Evolutionary conservation across 2,329 filamentous ascomycete genomes (phyloP), one percentile per base, ranked within the genome.

Genomic region (Phyllosticta ampelicida): DNA sequence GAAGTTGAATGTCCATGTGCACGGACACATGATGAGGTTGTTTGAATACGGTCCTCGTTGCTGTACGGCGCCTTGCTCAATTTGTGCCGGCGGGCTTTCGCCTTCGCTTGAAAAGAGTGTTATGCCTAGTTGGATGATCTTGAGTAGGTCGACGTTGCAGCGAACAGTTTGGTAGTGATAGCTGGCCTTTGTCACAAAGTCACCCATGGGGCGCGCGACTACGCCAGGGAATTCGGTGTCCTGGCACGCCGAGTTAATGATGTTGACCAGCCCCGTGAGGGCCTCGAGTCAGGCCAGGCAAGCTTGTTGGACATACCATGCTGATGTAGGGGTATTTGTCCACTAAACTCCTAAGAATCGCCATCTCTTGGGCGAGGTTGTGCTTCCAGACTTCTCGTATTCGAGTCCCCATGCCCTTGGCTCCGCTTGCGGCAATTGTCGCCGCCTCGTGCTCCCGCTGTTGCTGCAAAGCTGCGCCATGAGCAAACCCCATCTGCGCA

Each of bases 1-100:
- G 75, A 99, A 99, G 78, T 99, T 97, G 80, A 99, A 99, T 65
- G 96, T 92, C 94, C 94, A 99, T 18, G 92, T 95, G 69, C 88
- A 95, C 16, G 89, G 92, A 60, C 90, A 85, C 53, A 82, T 79
- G n/a, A 78, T 70, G 56, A 81, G 74, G 62, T 78, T 78, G 62
- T 77, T 78, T 19, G 73, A 74, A 62, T 81, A 80, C 23, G 74
- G 72, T 20, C 53, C 52, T 6, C 56, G 52, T 62, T 76, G 74
- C 50, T 77, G 72, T 60, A 82, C 69, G 28, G 77, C 75, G 21
- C 48, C 53, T 36, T 55, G 53, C 57, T 78, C 75, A 36, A 85
- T 83, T 63, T 86, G 83, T 10, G 87, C 79, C 2, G 90, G 89
- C 0, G 90, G 89, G 1, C 90, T 84, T 64, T 97, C 89, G 61